Evolutionary conservation across 2,329 filamentous ascomycete species (phyloP), one percentile per base, ranked within the genome.

Genomic region (Cytospora leucostoma): DNA sequence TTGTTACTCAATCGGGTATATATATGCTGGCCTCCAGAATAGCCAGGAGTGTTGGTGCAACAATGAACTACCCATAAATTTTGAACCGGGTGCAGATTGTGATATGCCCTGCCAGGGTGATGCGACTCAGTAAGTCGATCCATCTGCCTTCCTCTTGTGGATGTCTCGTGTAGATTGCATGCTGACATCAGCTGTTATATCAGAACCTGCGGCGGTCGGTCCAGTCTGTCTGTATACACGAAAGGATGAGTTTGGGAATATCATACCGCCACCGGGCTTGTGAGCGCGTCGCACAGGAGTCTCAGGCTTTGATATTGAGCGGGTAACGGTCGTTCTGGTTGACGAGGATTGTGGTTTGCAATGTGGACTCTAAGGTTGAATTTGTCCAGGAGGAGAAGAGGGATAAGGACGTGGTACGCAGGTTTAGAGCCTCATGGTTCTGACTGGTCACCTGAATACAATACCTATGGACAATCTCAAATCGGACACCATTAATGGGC

Each of bases 41-140:
- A 47, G 61, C 17, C 15, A 52, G 19, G 49, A 63, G 32, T 59
- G 61, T n/a, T 63, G 34, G 32, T 63, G 61, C 11, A n/a, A 32
- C 13, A 21, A 47, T 17, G n/a, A 34, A 7, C 6, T 15, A 8
- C 55, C 61, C 19, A 21, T 32, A 15, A 10, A 47, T 13, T 10
- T 21, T 19, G 21, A 49, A 7, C 17, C 5, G 35, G 54, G 35
- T 21, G 54, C 49, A 34, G 21, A 7, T 17, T 63, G 61, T 15
- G 12, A 56, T 15, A 40, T 59, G 19, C 34, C 47, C 35, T 59
- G 61, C 35, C 37, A 51, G 13, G 54, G 55, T 10, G 38, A 59
- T 38, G 19, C 38, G 17, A 53, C 35, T n/a, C 53, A 59, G 55
- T 61, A 55, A n/a, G 58, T 54, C 6, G 8, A 32, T 21, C 2